A percentile compares a stretch with the other conserved stretches of the same genome.
phyloP scores from a whole-genome alignment of 331 rosid species.

The Malus hybrid region DNA sequence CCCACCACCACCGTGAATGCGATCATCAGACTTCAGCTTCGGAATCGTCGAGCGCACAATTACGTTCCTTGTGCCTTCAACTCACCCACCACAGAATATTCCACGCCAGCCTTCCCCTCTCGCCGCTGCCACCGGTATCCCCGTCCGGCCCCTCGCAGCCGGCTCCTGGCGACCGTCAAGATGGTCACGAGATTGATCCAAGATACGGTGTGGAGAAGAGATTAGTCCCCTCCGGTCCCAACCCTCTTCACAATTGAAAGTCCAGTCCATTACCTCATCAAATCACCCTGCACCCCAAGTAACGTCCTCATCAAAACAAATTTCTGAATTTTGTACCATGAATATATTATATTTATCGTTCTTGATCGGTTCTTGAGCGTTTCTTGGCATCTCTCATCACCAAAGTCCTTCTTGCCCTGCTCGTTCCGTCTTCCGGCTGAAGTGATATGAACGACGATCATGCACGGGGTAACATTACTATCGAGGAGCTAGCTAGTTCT shows the following conservation, averaged over 20 bases:
- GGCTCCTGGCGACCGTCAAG: neutral
- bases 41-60: slow-evolving; percentile 8
- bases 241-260: slow-evolving; percentile 89
- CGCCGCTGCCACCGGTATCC: slow-evolving; percentile 8
- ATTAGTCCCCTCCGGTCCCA: slow-evolving; percentile 87
- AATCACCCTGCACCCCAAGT: neutral
- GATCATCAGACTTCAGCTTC: neutral
- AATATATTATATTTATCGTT: too few species aligned
- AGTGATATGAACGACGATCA: neutral
- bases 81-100: slow-evolving; percentile 32
- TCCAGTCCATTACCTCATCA: neutral
- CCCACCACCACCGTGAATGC: neutral
- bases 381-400: neutral
- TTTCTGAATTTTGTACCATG: neutral
- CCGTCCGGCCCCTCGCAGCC: neutral
- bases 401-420: neutral
- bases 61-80: slow-evolving; percentile 60
- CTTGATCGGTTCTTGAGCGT: neutral
- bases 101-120: neutral
- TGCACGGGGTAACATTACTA: neutral
- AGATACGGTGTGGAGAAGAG: slow-evolving; percentile 82
- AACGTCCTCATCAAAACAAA: neutral
- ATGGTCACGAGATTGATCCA: slow-evolving; percentile 42
- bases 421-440: neutral
- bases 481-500: neutral